Conservation (phyloP, 345 rosid species). For the Carallia pectinifolia region DNA sequence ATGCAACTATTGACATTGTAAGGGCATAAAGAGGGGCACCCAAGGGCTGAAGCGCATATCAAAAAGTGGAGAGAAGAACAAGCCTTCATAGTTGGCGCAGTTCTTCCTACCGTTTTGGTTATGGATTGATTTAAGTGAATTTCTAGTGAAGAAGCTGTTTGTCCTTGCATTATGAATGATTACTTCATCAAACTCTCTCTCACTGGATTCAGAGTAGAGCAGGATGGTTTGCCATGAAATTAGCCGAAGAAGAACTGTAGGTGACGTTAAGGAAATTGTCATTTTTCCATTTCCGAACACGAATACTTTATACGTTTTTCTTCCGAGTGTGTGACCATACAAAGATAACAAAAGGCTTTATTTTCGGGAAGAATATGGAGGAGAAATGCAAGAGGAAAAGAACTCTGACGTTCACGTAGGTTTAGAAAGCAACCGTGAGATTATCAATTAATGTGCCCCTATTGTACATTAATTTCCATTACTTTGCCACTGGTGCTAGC, state of each 20-base stretch:
- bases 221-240: not conserved
- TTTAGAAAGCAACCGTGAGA: not conserved
- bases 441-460: not conserved
- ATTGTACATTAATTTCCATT: slow-evolving; percentile 15
- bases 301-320: not conserved
- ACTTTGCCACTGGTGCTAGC: slow-evolving; percentile 12
- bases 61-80: slow-evolving; percentile 19
- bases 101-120: not conserved
- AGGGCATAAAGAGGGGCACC: slow-evolving; percentile 24
- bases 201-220: not conserved
- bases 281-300: not conserved
- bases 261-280: not conserved
- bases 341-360: not conserved
- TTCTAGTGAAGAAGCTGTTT: too few relatives aligned
- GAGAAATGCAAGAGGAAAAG: not conserved
- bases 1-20: not conserved
- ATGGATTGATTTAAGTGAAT: not conserved
- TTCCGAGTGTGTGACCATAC: not conserved
- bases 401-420: not conserved
- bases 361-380: too few relatives aligned
- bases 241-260: not conserved
- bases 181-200: too few relatives aligned
- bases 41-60: slow-evolving; percentile 29
- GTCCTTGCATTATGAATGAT: too few relatives aligned
- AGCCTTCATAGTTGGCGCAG: slow-evolving; percentile 4